Conservation (phyloP, 2,329 filamentous ascomycete species). For the Dactylellina parvicollis region DNA sequence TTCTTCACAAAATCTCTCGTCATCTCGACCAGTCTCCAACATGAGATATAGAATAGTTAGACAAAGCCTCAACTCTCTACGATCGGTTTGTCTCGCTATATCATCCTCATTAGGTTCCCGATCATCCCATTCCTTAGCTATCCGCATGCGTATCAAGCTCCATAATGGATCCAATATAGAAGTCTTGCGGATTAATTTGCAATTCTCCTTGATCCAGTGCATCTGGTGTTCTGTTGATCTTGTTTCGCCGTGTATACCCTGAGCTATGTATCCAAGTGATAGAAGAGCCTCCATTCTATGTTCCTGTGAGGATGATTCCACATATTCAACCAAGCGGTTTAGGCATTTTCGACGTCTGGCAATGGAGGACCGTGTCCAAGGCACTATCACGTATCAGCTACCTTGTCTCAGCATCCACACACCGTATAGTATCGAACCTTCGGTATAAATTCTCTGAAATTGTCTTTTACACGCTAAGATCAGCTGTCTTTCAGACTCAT, state of each 20-base stretch:
- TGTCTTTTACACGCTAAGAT: slow-evolving; percentile 77
- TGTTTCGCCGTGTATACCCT: slow-evolving; percentile 58
- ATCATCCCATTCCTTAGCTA: slow-evolving; percentile 56
- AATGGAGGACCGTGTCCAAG: slow-evolving; percentile 66
- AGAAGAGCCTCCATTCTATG: slow-evolving; percentile 64
- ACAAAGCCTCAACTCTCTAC: slow-evolving; percentile 56
- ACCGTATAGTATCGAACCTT: slow-evolving; percentile 72
- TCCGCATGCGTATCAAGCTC: slow-evolving; percentile 56
- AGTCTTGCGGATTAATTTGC: slow-evolving; percentile 55
- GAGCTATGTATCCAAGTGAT: slow-evolving; percentile 64
- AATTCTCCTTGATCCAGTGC: slow-evolving; percentile 56
- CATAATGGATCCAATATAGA: slow-evolving; percentile 56
- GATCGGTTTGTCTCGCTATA: slow-evolving; percentile 51
- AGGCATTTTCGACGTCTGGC: slow-evolving; percentile 62
- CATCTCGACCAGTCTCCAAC: slow-evolving; percentile 55
- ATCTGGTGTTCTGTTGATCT: slow-evolving; percentile 59
- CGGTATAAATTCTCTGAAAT: slow-evolving; percentile 68
- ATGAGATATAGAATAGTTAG: slow-evolving; percentile 58
- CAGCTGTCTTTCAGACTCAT: slow-evolving; percentile 83
- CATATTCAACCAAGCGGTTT: slow-evolving; percentile 60
- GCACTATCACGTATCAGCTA: slow-evolving; percentile 71
- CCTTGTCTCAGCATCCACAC: slow-evolving; percentile 63
- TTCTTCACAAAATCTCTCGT: slow-evolving; percentile 56
- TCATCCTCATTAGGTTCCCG: slow-evolving; percentile 53
- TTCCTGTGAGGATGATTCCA: slow-evolving; percentile 62